Evolutionary conservation across 352 stramenopile genomes (phyloP).

Genomic region (Pythium rhizo-oryzae): DNA sequence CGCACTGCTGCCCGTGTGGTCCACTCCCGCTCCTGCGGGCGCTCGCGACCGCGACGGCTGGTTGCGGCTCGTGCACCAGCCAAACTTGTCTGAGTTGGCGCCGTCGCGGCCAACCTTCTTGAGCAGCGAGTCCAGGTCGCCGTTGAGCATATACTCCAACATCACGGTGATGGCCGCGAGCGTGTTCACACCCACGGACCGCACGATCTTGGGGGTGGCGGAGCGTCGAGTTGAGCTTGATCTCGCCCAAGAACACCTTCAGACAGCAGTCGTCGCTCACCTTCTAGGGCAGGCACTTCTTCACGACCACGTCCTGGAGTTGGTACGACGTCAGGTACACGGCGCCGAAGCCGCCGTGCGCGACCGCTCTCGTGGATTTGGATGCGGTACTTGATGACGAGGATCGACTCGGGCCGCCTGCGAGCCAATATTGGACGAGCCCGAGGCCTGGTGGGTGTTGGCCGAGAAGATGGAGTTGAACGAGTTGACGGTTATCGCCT

Average conservation of each 20-base stretch:
- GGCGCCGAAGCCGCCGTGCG: constrained; percentile 71
- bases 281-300: no score
- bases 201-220: constrained; percentile 79
- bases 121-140: constrained; percentile 67
- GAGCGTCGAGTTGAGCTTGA: constrained; percentile 80
- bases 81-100: constrained; percentile 55
- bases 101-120: constrained; percentile 43
- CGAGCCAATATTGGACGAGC: no score
- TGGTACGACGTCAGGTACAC: constrained; percentile 73
- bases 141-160: no score
- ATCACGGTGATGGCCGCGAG: constrained; percentile 82
- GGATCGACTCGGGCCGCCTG: no score
- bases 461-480: no score
- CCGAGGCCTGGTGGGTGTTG: no score
- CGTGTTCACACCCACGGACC: constrained; percentile 83
- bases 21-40: no score
- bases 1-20: no score
- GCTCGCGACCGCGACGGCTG: constrained; percentile 43
- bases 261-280: constrained; percentile 75
- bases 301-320: no score
- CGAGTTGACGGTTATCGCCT: constrained; percentile 54
- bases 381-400: constrained; percentile 84
- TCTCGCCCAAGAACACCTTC: constrained; percentile 77
- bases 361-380: constrained; percentile 62
- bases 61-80: constrained; percentile 67